These are phyloP conservation scores for Lodderomyces elongisporus DNA, from an alignment of 1,139 yeast species.

Conservation along the genomic window DNA sequence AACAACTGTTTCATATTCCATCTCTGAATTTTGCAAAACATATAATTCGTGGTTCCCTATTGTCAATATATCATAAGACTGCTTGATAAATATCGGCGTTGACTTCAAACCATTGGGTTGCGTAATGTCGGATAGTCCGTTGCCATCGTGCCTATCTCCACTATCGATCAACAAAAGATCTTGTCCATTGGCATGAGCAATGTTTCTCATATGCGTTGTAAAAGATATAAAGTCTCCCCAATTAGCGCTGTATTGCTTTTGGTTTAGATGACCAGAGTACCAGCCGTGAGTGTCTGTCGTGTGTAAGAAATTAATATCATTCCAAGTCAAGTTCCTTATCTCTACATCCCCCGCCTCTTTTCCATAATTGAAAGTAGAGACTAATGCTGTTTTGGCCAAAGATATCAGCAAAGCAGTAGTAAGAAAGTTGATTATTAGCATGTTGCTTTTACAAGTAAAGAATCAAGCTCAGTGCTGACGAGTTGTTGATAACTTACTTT, in stretches of 20 bases:
- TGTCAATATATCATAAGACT: constrained; percentile 74
- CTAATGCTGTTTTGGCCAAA: no score
- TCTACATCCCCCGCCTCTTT: background rate
- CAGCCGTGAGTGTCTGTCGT: constrained; percentile 97
- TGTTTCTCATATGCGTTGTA: constrained; percentile 40
- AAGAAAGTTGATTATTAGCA: no score
- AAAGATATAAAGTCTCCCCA: constrained; percentile 93
- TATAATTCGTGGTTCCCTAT: constrained; percentile 93
- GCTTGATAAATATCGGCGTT: constrained; percentile 56
- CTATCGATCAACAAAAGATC: constrained; percentile 78
- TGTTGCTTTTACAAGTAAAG: no score
- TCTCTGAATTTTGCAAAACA: constrained; percentile 56
- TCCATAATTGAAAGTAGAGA: no score
- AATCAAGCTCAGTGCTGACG: no score
- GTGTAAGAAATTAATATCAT: constrained; percentile 75
- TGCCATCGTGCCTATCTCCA: constrained; percentile 95
- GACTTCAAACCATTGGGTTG: constrained; percentile 63
- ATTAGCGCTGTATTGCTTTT: constrained; percentile 69
- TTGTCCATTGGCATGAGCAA: constrained; percentile 41
- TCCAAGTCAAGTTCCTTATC: constrained; percentile 41
- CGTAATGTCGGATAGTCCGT: constrained; percentile 81
- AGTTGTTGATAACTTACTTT: no score
- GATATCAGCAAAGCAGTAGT: no score
- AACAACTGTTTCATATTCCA: constrained; percentile 61
- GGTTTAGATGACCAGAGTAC: constrained; percentile 83